Conservation (phyloP, 495 filamentous ascomycete genomes). For the Aspergillus panamensis region DNA sequence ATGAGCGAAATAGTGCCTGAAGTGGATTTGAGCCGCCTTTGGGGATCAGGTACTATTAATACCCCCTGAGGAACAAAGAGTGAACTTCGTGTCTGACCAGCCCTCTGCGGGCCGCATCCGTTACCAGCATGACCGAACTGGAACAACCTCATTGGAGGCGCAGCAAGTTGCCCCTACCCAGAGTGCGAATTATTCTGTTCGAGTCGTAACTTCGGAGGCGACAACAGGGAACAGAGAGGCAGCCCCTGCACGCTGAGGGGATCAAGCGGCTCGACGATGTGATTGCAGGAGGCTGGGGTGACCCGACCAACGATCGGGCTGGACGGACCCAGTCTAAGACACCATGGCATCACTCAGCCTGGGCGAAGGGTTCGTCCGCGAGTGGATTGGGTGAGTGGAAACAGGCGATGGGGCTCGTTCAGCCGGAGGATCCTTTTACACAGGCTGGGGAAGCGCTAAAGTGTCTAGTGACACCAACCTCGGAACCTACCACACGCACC, state of each 20-base stretch:
- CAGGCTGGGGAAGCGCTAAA: slow-evolving; percentile 15
- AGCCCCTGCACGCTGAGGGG: background rate
- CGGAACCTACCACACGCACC: background rate
- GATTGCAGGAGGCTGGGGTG: slow-evolving; percentile 21
- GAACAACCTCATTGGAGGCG: slow-evolving; percentile 18
- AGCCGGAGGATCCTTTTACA: slow-evolving; percentile 8
- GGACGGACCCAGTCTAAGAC: slow-evolving; percentile 14
- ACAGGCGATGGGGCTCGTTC: slow-evolving; percentile 9
- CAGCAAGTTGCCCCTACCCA: slow-evolving; percentile 15
- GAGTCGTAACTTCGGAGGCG: background rate
- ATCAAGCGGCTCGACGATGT: slow-evolving; percentile 22
- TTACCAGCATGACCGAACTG: slow-evolving; percentile 5
- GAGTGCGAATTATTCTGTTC: too few relatives aligned
- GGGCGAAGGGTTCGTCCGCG: slow-evolving; percentile 12
- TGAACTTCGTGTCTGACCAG: slow-evolving; percentile 2
- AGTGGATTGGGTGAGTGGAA: slow-evolving; percentile 13
- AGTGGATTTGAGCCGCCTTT: slow-evolving; percentile 5
- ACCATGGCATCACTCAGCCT: background rate
- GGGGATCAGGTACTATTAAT: slow-evolving; percentile 7
- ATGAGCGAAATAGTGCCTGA: slow-evolving; percentile 1
- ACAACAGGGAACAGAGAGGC: background rate
- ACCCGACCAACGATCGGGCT: slow-evolving; percentile 14
- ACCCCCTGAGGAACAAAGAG: slow-evolving; percentile 10
- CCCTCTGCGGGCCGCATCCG: slow-evolving; percentile 1
- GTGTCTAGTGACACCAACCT: background rate